Conservation (phyloP, 2,329 filamentous ascomycete species). For the Herpotrichia juniperi region DNA sequence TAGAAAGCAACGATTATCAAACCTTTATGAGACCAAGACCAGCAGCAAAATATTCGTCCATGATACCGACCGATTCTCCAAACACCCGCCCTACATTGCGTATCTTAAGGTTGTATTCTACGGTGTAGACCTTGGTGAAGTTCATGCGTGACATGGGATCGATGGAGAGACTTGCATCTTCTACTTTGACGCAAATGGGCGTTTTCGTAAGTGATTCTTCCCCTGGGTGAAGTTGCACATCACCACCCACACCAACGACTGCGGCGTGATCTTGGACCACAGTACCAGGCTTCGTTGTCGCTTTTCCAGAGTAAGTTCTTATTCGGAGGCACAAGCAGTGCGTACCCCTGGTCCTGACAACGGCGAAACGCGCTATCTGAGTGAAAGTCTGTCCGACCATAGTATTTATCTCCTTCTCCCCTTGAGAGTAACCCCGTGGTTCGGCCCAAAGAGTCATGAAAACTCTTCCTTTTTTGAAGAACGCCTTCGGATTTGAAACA, state of each 20-base stretch:
- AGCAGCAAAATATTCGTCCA: background rate
- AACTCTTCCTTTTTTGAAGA: background rate
- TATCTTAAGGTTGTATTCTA: background rate
- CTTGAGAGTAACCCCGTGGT: background rate
- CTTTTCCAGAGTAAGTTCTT: background rate
- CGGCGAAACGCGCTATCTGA: background rate
- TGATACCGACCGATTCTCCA: background rate
- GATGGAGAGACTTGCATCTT: background rate
- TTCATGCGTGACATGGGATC: background rate
- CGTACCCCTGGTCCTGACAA: background rate
- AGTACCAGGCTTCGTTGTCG: background rate
- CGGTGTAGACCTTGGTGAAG: background rate
- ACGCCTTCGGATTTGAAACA: background rate
- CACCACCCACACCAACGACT: background rate
- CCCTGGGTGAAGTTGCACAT: background rate
- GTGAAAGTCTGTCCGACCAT: too few relatives aligned
- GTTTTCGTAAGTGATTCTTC: background rate
- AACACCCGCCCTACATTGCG: background rate
- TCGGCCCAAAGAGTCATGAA: background rate
- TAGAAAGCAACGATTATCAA: background rate
- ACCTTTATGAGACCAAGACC: background rate
- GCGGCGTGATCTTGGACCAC: background rate
- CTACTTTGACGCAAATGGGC: background rate
- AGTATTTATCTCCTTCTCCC: background rate
- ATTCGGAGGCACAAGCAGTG: background rate